Evolutionary conservation across 495 filamentous ascomycete genomes (phyloP).

Genomic region (Aspergillus avenaceus): DNA sequence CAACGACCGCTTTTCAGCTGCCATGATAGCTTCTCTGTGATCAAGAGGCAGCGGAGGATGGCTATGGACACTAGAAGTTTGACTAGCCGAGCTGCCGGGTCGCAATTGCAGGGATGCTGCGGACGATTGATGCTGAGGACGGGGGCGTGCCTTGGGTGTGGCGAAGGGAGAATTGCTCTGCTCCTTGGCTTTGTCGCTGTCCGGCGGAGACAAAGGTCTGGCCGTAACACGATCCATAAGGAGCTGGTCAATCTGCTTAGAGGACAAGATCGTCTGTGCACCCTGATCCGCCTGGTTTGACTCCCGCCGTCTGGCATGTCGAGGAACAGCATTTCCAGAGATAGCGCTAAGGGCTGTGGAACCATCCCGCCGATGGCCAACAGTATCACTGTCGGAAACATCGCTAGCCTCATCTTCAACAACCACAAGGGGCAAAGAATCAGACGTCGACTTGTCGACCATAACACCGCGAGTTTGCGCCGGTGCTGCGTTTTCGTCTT

Average conservation of each 20-base stretch:
- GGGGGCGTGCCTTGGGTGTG: slow-evolving; percentile 35
- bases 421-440: slow-evolving; percentile 27
- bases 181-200: slow-evolving; percentile 29
- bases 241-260: slow-evolving; percentile 65
- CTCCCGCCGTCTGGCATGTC: slow-evolving; percentile 20
- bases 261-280: slow-evolving; percentile 71
- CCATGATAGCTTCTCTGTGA: slow-evolving; percentile 79
- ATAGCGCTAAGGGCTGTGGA: slow-evolving; percentile 40
- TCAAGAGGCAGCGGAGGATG: slow-evolving; percentile 78
- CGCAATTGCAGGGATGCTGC: slow-evolving; percentile 40
- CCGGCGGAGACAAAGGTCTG: slow-evolving; percentile 30
- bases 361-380: slow-evolving; percentile 38
- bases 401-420: slow-evolving; percentile 55
- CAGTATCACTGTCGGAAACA: slow-evolving; percentile 27
- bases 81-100: slow-evolving; percentile 69
- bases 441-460: slow-evolving; percentile 14
- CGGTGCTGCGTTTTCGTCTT: slow-evolving; percentile 7
- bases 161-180: slow-evolving; percentile 32
- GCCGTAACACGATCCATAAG: slow-evolving; percentile 43
- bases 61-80: slow-evolving; percentile 34
- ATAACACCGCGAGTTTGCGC: slow-evolving; percentile 3
- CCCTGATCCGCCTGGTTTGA: slow-evolving; percentile 60
- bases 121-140: slow-evolving; percentile 33
- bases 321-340: slow-evolving; percentile 39
- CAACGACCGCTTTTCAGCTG: slow-evolving; percentile 58